A percentile compares a stretch with the other conserved stretches of the same genome.
Conservation (phyloP, 192 early-diverging fungal genomes). For the Podila minutissima region DNA sequence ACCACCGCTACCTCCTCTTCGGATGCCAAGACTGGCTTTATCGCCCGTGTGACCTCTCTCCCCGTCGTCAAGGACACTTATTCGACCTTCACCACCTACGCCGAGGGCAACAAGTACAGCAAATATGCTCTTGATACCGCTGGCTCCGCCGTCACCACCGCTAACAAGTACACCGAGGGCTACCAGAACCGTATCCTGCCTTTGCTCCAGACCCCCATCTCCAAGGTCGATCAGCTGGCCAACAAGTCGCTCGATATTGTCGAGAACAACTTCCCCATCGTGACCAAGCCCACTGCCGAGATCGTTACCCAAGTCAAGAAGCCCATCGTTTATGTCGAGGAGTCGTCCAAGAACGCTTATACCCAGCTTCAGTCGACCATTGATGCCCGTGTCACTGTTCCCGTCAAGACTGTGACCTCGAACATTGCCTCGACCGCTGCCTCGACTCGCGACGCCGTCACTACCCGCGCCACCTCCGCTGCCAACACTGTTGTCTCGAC, state of each 20-base stretch:
- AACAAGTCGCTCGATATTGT: constrained; percentile 70
- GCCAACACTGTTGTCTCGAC: constrained; percentile 57
- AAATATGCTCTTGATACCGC: constrained; percentile 28
- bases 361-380: constrained; percentile 52
- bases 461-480: not conserved
- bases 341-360: constrained; percentile 54
- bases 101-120: constrained; percentile 50
- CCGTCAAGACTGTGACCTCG: constrained; percentile 63
- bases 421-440: constrained; percentile 19
- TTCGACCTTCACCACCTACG: constrained; percentile 47
- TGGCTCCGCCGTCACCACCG: constrained; percentile 29
- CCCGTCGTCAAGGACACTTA: constrained; percentile 29
- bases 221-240: constrained; percentile 66
- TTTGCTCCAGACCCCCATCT: constrained; percentile 61
- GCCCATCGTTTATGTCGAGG: constrained; percentile 38
- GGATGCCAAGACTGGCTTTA: constrained; percentile 8
- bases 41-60: constrained; percentile 30
- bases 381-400: constrained; percentile 61
- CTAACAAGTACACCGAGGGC: constrained; percentile 46
- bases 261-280: constrained; percentile 67
- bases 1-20: not conserved
- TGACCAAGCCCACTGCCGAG: constrained; percentile 67
- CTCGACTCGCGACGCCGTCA: constrained; percentile 3
- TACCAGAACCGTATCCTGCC: constrained; percentile 30
- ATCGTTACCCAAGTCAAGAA: constrained; percentile 66